These are phyloP conservation scores for Solanum sejunctum DNA, from an alignment of 257 asterid species.

Conservation along the genomic window DNA sequence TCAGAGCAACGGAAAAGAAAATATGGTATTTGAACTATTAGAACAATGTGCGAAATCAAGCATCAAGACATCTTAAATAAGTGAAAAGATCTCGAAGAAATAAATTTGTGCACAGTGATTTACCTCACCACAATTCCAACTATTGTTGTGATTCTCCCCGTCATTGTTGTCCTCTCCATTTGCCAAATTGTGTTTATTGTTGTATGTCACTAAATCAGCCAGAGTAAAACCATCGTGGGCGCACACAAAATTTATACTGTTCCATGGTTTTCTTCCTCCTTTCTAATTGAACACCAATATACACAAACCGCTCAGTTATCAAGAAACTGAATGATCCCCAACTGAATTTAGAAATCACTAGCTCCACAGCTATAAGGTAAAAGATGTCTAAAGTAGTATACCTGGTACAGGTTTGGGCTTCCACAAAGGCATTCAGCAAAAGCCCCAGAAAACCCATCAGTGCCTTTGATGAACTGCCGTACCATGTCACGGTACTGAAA, in stretches of 20 bases:
- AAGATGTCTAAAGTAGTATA: conserved; percentile 7
- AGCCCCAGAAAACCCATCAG: conserved; percentile 95
- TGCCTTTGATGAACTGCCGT: conserved; percentile 92
- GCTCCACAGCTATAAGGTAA: neutral
- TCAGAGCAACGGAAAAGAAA: neutral
- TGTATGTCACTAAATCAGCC: conserved; percentile 93
- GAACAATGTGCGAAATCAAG: neutral
- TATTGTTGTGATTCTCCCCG: conserved; percentile 92
- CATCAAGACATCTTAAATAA: neutral
- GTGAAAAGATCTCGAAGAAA: neutral
- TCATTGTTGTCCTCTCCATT: conserved; percentile 95
- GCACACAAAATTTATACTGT: conserved; percentile 83
- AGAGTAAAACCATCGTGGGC: conserved; percentile 97
- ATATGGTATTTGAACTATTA: neutral
- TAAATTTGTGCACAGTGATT: neutral
- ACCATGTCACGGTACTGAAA: conserved; percentile 88
- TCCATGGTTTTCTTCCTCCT: conserved; percentile 98
- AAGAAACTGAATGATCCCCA: neutral
- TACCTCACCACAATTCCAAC: conserved; percentile 99
- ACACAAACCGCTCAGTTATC: neutral
- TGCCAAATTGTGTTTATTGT: conserved; percentile 73
- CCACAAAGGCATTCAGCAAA: conserved; percentile 96
- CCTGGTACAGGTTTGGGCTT: conserved; percentile 94
- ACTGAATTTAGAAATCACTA: neutral
- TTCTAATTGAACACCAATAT: conserved; percentile 41